phyloP scores from a whole-genome alignment of 2,329 filamentous ascomycete genomes.

The Monascus ruber region DNA sequence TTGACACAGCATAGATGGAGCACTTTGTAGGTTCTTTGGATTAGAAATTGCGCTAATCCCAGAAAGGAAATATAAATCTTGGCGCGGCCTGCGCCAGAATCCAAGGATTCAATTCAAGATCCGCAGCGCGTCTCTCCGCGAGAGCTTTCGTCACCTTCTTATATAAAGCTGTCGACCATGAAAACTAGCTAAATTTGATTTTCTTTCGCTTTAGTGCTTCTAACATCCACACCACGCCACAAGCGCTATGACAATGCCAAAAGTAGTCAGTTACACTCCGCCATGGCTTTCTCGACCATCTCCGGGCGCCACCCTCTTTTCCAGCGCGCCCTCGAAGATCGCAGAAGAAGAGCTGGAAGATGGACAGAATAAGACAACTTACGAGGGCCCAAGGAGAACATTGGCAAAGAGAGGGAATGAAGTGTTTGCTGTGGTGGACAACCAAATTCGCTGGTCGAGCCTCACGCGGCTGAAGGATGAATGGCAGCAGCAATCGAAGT shows the following conservation, averaged over 20 bases:
- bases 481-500: slow-evolving; percentile 31
- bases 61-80: too few relatives aligned
- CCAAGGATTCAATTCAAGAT: too few relatives aligned
- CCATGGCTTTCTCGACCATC: slow-evolving; percentile 72
- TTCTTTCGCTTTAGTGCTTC: too few relatives aligned
- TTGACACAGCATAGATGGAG: too few relatives aligned
- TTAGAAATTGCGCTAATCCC: too few relatives aligned
- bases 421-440: slow-evolving; percentile 77
- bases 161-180: too few relatives aligned
- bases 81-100: too few relatives aligned
- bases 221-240: not conserved
- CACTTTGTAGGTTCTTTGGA: too few relatives aligned
- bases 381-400: slow-evolving; percentile 41
- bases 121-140: too few relatives aligned
- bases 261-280: slow-evolving; percentile 74
- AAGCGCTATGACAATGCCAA: slow-evolving; percentile 54
- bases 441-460: slow-evolving; percentile 86
- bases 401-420: slow-evolving; percentile 77
- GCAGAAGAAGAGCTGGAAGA: slow-evolving; percentile 15
- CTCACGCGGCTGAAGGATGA: slow-evolving; percentile 64
- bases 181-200: too few relatives aligned
- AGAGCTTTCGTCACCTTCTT: too few relatives aligned
- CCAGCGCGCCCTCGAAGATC: slow-evolving; percentile 36
- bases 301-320: slow-evolving; percentile 69
- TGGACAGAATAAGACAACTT: slow-evolving; percentile 11